Conservation (phyloP, 2,329 filamentous ascomycete genomes). For the Mycosphaerelloides madeirae region DNA sequence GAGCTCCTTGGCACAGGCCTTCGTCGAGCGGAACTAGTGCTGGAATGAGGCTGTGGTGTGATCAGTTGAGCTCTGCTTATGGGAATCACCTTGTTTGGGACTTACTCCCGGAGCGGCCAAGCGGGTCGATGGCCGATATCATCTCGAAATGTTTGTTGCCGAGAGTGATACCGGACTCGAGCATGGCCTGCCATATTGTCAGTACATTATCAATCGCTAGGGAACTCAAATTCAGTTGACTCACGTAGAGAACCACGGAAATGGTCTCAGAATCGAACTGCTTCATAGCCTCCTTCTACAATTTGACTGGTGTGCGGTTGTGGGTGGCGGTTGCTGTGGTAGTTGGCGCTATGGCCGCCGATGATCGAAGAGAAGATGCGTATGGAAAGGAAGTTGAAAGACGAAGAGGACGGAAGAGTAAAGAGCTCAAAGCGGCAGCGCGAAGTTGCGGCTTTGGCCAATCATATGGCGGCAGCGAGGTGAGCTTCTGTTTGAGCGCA, state of each 20-base stretch:
- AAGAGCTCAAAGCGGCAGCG: not conserved
- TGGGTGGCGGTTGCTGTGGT: not conserved
- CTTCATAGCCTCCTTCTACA: constrained; percentile 5
- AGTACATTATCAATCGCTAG: too few species aligned
- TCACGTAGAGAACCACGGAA: constrained; percentile 6
- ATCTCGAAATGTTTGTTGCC: constrained; percentile 24
- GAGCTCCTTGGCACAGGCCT: constrained; percentile 26
- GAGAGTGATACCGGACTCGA: constrained; percentile 15
- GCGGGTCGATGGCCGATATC: constrained; percentile 27
- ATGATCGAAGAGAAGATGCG: not conserved
- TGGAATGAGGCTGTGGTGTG: constrained; percentile 14
- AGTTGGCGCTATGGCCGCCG: not conserved
- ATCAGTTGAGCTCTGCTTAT: too few species aligned
- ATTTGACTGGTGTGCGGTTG: constrained; percentile 2
- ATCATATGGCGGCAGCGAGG: constrained; percentile 4
- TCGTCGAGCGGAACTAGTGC: constrained; percentile 28
- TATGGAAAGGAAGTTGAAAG: not conserved
- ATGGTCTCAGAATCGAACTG: constrained; percentile 14
- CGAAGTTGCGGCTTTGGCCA: constrained; percentile 2
- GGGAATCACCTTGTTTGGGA: too few species aligned
- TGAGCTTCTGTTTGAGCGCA: constrained; percentile 1
- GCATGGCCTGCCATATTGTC: not conserved
- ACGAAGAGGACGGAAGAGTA: not conserved
- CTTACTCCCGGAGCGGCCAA: constrained; percentile 3
- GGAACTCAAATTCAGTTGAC: too few species aligned